Percentiles rank a stretch among this genome's conserved stretches.
phyloP scores from a whole-genome alignment of 148 eudicot genomes.

The Amaranthus palmeri region DNA sequence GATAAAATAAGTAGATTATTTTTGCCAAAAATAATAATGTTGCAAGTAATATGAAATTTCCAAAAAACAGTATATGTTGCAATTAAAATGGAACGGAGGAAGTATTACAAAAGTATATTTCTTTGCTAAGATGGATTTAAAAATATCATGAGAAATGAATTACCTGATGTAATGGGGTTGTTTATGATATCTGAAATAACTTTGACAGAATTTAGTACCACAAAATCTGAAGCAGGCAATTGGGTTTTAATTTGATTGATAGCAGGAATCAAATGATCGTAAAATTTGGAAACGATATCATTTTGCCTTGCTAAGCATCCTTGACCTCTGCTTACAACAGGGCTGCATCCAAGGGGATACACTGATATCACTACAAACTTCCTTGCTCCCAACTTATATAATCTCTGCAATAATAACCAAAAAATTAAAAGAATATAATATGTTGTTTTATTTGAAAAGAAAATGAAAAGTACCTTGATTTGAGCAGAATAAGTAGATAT shows the following conservation, averaged over 20 bases:
- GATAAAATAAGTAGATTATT: no score
- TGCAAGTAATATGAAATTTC: no score
- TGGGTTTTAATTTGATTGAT: conserved; percentile 21
- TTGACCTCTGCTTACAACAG: conserved; percentile 20
- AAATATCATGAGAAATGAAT: background rate
- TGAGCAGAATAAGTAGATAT: conserved; percentile 23
- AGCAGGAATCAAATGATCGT: conserved; percentile 16
- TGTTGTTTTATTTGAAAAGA: background rate
- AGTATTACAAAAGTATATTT: no score
- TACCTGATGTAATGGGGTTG: conserved; percentile 23
- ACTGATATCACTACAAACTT: conserved; percentile 26
- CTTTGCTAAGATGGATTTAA: no score
- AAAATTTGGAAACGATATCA: conserved; percentile 17
- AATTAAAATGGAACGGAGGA: no score
- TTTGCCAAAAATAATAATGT: no score
- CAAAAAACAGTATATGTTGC: no score
- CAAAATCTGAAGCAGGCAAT: conserved; percentile 22
- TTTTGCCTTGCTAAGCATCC: conserved; percentile 23
- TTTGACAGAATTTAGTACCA: conserved; percentile 25
- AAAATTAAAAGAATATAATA: background rate
- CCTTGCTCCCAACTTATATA: conserved; percentile 37
- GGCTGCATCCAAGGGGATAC: conserved; percentile 39
- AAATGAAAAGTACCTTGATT: conserved; percentile 25
- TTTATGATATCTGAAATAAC: conserved; percentile 26
- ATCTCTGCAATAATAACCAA: conserved; percentile 13